phyloP scores from a whole-genome alignment of 2,329 filamentous ascomycete species.

The Penicillium hordei region DNA sequence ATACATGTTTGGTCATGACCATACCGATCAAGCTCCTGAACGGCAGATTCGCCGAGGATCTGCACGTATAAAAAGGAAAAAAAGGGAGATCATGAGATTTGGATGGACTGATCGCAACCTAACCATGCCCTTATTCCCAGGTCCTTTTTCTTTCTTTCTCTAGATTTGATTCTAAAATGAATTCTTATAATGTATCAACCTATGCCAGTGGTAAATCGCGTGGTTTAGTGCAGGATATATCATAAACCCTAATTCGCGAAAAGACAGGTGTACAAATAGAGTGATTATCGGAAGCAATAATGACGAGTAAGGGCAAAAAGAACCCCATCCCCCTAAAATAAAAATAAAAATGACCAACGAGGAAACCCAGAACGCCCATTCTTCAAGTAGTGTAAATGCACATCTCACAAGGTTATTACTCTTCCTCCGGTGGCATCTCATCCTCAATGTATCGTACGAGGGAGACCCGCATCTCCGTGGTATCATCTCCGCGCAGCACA shows the following conservation, averaged over 20 bases:
- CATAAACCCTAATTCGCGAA: conserved; percentile 23
- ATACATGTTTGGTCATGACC: conserved; percentile 1
- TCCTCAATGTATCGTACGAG: conserved; percentile 94
- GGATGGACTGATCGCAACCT: conserved; percentile 5
- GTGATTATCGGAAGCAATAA: background rate
- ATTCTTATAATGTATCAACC: conserved; percentile 3
- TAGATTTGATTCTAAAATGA: background rate
- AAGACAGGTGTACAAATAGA: conserved; percentile 4
- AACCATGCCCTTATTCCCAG: background rate
- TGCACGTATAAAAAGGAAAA: conserved; percentile 6
- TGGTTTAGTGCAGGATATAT: conserved; percentile 24
- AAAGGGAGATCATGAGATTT: conserved; percentile 10
- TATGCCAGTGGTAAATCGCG: conserved; percentile 22
- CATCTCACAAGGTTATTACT: conserved; percentile 55
- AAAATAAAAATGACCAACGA: background rate
- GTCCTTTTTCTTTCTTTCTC: background rate
- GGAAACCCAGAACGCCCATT: conserved; percentile 9
- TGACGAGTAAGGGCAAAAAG: background rate
- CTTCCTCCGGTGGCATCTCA: conserved; percentile 93
- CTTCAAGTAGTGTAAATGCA: conserved; percentile 7
- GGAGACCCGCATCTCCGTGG: conserved; percentile 93
- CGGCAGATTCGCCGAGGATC: conserved; percentile 10
- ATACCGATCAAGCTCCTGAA: conserved; percentile 7
- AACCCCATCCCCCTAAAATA: background rate
- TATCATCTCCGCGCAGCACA: conserved; percentile 86